Evolutionary conservation across 495 filamentous ascomycete species (phyloP).

Genomic region (Hypoxylon crocopeplum): DNA sequence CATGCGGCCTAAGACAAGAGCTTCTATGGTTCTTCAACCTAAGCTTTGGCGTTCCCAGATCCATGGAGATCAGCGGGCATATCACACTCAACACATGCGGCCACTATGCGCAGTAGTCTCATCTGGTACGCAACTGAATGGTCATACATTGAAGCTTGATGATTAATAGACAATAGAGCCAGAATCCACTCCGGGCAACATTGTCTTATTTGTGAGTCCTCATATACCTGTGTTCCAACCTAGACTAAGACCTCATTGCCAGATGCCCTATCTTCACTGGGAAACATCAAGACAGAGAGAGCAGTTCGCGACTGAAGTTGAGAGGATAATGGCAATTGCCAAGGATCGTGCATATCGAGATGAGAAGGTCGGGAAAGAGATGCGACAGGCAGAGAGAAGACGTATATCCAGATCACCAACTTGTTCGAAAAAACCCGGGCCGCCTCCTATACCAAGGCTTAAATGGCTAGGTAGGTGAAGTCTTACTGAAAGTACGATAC

Average conservation of each 20-base stretch:
- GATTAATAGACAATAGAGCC: slow-evolving; percentile 11
- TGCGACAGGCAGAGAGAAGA: no score
- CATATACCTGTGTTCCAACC: background rate
- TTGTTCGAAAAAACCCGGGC: no score
- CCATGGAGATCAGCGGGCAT: no score
- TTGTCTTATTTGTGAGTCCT: slow-evolving; percentile 48
- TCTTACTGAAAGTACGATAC: no score
- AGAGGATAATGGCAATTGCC: slow-evolving; percentile 8
- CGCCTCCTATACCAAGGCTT: no score
- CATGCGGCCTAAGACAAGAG: no score
- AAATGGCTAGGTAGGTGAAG: no score
- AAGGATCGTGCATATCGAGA: no score
- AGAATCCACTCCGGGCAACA: slow-evolving; percentile 40
- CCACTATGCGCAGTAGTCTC: slow-evolving; percentile 44
- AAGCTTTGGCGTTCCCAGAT: no score
- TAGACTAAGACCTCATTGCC: background rate
- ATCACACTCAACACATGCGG: slow-evolving; percentile 50
- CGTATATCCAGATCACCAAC: no score
- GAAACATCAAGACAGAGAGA: slow-evolving; percentile 53
- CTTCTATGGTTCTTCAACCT: no score
- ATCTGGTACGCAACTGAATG: slow-evolving; percentile 23
- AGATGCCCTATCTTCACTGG: slow-evolving; percentile 75
- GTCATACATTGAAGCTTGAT: background rate
- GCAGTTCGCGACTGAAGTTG: slow-evolving; percentile 45
- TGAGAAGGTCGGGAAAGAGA: no score